phyloP scores from a whole-genome alignment of 1,284 basidiomycete species.

The Papiliotrema flavescens region DNA sequence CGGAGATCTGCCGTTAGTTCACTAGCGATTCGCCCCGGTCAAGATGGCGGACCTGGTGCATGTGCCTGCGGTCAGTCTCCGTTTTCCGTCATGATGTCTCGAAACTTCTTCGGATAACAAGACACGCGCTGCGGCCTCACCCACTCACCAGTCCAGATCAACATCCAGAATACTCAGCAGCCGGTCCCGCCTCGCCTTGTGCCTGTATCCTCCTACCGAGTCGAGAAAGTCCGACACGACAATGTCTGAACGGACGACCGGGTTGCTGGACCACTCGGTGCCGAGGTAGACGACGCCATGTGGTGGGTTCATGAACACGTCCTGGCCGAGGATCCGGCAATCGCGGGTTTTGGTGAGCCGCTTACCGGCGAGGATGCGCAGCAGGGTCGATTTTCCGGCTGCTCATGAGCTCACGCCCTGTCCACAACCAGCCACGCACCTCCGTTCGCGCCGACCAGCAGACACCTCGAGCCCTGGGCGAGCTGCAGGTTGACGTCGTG shows the following conservation, averaged over 20 bases:
- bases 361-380: constrained; percentile 93
- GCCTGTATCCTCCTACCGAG: constrained; percentile 90
- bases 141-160: constrained; percentile 70
- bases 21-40: not conserved
- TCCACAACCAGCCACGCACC: constrained; percentile 52
- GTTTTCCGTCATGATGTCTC: too few species aligned
- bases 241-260: constrained; percentile 89
- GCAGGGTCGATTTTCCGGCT: constrained; percentile 93
- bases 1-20: constrained; percentile 67
- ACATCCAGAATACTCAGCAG: constrained; percentile 91
- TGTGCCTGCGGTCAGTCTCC: constrained; percentile 38
- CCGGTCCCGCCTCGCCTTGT: constrained; percentile 80
- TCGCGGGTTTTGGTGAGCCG: constrained; percentile 66
- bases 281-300: constrained; percentile 84
- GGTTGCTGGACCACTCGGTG: constrained; percentile 93
- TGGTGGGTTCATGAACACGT: constrained; percentile 69
- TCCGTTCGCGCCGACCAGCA: constrained; percentile 88
- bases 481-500: constrained; percentile 64
- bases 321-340: constrained; percentile 69
- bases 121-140: not conserved
- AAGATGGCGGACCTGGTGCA: constrained; percentile 44
- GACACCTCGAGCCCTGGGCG: constrained; percentile 69
- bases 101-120: not conserved
- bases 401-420: not conserved
- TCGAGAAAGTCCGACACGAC: constrained; percentile 85